phyloP scores from a whole-genome alignment of 352 stramenopile species.

The Phytophthora agathidicida region DNA sequence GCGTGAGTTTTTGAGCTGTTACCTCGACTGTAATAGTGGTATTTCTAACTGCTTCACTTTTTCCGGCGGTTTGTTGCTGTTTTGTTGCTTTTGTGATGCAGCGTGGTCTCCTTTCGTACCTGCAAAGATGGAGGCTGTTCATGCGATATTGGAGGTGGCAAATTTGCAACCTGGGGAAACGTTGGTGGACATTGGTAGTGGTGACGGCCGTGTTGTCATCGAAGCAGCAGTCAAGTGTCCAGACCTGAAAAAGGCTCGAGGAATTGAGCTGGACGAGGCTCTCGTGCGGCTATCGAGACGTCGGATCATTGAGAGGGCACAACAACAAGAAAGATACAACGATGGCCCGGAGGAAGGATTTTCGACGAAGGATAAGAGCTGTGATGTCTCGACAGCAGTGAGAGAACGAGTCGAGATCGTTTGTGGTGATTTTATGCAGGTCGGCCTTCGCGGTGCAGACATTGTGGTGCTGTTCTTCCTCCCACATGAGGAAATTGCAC shows the following conservation, averaged over 20 bases:
- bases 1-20: constrained; percentile 33
- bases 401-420: constrained; percentile 40
- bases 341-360: not conserved
- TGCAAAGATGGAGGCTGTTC: constrained; percentile 59
- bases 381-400: constrained; percentile 2
- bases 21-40: not conserved
- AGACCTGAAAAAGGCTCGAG: constrained; percentile 33
- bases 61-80: not conserved
- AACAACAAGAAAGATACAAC: not conserved
- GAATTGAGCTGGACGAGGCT: constrained; percentile 63
- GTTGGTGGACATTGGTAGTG: constrained; percentile 69
- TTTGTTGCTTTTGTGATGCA: constrained; percentile 18
- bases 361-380: constrained; percentile 4
- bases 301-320: constrained; percentile 21
- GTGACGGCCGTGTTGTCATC: constrained; percentile 66
- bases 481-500: constrained; percentile 53
- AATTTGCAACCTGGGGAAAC: constrained; percentile 46
- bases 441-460: constrained; percentile 53
- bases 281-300: constrained; percentile 53
- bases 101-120: constrained; percentile 78
- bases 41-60: too few relatives aligned
- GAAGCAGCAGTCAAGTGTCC: constrained; percentile 34
- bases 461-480: constrained; percentile 74
- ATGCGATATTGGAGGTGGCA: constrained; percentile 54
- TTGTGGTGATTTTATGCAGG: constrained; percentile 56